phyloP scores from a whole-genome alignment of 75 land plant species.

The Cupressus sempervirens region DNA sequence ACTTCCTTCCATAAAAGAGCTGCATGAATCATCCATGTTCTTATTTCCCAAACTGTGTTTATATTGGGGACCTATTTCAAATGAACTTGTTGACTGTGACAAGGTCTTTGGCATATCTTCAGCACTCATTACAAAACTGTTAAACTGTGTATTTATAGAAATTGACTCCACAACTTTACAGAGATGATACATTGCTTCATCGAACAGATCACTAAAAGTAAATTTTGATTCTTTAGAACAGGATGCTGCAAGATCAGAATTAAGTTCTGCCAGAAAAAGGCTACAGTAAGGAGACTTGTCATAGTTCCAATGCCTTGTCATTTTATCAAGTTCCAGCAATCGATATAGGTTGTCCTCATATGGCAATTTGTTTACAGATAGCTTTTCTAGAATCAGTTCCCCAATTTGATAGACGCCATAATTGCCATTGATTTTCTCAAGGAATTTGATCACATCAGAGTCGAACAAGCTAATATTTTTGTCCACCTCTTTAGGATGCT shows the following conservation, averaged over 20 bases:
- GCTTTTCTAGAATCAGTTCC: slow-evolving; percentile 61
- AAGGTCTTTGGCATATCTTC: not conserved
- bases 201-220: slow-evolving; percentile 40
- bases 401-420: slow-evolving; percentile 78
- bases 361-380: slow-evolving; percentile 32
- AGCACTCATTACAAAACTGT: slow-evolving; percentile 6
- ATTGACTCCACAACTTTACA: slow-evolving; percentile 75
- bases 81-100: not conserved
- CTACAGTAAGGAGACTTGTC: slow-evolving; percentile 65
- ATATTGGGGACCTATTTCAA: not conserved
- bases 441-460: slow-evolving; percentile 47
- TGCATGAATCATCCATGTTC: not conserved
- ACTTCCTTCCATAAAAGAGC: not conserved
- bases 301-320: slow-evolving; percentile 52
- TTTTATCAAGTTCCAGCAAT: slow-evolving; percentile 75
- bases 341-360: slow-evolving; percentile 38
- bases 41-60: not conserved
- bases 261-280: slow-evolving; percentile 87
- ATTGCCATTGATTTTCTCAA: slow-evolving; percentile 41
- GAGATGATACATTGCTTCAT: slow-evolving; percentile 77
- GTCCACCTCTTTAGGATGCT: slow-evolving; percentile 18
- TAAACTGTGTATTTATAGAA: slow-evolving; percentile 33
- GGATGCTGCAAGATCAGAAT: slow-evolving; percentile 55
- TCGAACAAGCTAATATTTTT: slow-evolving; percentile 1
- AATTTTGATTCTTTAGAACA: slow-evolving; percentile 25